phyloP scores from a whole-genome alignment of 345 rosid species.

The Gossypium herbaceum region DNA sequence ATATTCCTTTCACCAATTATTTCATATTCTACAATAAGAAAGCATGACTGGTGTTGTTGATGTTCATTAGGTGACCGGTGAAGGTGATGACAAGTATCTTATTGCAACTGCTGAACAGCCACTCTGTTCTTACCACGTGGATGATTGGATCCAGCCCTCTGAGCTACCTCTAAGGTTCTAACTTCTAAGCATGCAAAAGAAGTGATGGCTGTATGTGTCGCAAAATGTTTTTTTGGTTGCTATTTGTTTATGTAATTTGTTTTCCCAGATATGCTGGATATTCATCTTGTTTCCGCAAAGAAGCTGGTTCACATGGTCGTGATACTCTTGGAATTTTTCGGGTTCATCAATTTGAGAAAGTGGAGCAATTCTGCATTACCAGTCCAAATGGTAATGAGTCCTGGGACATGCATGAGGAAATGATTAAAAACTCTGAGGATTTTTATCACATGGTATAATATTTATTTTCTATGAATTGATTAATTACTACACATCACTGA shows the following conservation, averaged over 20 bases:
- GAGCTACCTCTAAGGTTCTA: slow-evolving; percentile 72
- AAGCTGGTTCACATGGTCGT: slow-evolving; percentile 97
- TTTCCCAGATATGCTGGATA: slow-evolving; percentile 86
- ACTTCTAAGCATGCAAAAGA: slow-evolving; percentile 17
- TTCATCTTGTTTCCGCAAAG: slow-evolving; percentile 92
- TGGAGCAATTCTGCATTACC: slow-evolving; percentile 92
- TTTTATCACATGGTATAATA: slow-evolving; percentile 64
- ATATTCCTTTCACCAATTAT: neutral
- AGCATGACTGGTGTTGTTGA: neutral
- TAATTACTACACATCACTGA: neutral
- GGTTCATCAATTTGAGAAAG: slow-evolving; percentile 97
- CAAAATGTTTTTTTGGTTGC: neutral
- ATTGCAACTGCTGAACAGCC: slow-evolving; percentile 98
- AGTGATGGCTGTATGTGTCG: neutral
- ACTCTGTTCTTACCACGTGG: slow-evolving; percentile 81
- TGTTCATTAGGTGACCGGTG: slow-evolving; percentile 76
- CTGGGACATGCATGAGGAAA: slow-evolving; percentile 91
- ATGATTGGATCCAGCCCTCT: slow-evolving; percentile 90
- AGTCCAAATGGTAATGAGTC: slow-evolving; percentile 80
- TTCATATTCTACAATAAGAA: neutral
- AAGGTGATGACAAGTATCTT: slow-evolving; percentile 89
- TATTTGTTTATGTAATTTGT: slow-evolving; percentile 1
- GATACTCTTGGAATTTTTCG: slow-evolving; percentile 95
- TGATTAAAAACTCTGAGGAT: slow-evolving; percentile 85
- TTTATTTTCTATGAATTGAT: neutral